Evolutionary conservation across 352 stramenopile genomes (phyloP).

Genomic region (Phytophthora agathidicida): DNA sequence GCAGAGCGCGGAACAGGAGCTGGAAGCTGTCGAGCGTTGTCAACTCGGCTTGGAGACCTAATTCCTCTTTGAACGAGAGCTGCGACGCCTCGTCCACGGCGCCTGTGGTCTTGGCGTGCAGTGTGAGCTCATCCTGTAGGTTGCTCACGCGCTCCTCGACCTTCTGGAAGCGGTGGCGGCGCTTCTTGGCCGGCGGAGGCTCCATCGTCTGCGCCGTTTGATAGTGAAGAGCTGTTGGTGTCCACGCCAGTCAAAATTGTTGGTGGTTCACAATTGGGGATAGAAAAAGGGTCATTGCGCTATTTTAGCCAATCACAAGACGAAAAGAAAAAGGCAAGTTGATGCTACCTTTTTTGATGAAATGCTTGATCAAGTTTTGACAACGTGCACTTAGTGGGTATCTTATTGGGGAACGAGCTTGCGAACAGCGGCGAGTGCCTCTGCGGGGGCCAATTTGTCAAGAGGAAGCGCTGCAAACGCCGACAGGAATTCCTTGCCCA

Average conservation of each 20-base stretch:
- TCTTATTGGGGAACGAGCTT: slow-evolving; percentile 28
- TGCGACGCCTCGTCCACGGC: slow-evolving; percentile 57
- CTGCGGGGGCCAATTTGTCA: slow-evolving; percentile 50
- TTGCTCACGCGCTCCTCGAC: slow-evolving; percentile 83
- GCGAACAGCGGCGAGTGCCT: slow-evolving; percentile 46
- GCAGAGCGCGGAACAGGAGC: slow-evolving; percentile 66
- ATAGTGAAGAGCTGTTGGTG: slow-evolving; percentile 4
- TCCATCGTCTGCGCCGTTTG: slow-evolving; percentile 31
- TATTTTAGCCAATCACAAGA: slow-evolving; percentile 4
- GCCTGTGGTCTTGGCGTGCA: slow-evolving; percentile 82
- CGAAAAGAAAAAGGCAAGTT: slow-evolving; percentile 3
- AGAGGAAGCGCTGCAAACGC: slow-evolving; percentile 79
- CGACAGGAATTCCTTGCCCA: slow-evolving; percentile 45
- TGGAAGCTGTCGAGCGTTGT: slow-evolving; percentile 88
- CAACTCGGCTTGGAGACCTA: slow-evolving; percentile 80
- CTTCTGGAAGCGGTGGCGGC: slow-evolving; percentile 85
- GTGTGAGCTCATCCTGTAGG: slow-evolving; percentile 78
- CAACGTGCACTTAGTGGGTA: not conserved
- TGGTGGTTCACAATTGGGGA: slow-evolving; percentile 11
- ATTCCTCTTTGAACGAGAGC: slow-evolving; percentile 84
- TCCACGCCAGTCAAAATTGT: slow-evolving; percentile 25
- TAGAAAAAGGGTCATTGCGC: not conserved
- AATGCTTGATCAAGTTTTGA: not conserved
- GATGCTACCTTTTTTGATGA: slow-evolving; percentile 2
- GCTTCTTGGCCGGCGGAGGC: slow-evolving; percentile 58